Percentiles rank a stretch among this genome's conserved stretches.
These are phyloP conservation scores for Phialemonium atrogriseum DNA, from an alignment of 2,329 filamentous ascomycete genomes.

Conservation along the genomic window DNA sequence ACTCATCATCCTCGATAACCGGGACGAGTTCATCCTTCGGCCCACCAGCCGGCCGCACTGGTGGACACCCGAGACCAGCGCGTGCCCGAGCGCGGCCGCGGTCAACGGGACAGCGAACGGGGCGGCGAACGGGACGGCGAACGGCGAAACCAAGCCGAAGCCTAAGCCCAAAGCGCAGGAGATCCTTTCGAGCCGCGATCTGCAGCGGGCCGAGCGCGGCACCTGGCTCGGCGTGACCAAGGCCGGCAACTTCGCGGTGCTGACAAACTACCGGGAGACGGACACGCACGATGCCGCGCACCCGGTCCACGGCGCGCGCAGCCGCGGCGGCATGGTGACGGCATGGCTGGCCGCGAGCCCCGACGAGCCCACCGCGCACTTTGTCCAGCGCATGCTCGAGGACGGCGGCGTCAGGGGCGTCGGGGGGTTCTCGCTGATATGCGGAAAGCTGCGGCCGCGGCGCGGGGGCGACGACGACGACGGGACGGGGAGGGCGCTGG, in stretches of 20 bases:
- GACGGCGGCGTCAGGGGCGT: conserved; percentile 49
- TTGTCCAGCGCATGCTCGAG: conserved; percentile 43
- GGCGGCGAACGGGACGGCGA: conserved; percentile 5
- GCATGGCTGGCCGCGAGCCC: conserved; percentile 48
- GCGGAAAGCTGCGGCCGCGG: conserved; percentile 43
- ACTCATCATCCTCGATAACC: conserved; percentile 68
- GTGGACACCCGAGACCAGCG: conserved; percentile 41
- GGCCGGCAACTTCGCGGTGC: conserved; percentile 50
- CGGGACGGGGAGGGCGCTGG: conserved; percentile 17
- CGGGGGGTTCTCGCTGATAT: conserved; percentile 60
- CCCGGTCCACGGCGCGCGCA: conserved; percentile 45
- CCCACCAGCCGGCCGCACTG: conserved; percentile 57
- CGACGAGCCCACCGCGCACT: conserved; percentile 38
- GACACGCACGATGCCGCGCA: conserved; percentile 38
- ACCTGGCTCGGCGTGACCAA: conserved; percentile 59
- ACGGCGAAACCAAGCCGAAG: conserved; percentile 8
- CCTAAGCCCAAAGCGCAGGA: too few species aligned
- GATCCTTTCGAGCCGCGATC: conserved; percentile 53
- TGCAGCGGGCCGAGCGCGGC: conserved; percentile 52
- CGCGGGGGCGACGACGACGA: conserved; percentile 10
- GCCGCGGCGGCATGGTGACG: conserved; percentile 56
- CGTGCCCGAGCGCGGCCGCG: conserved; percentile 19
- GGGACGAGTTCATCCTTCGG: conserved; percentile 63
- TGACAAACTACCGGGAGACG: conserved; percentile 60
- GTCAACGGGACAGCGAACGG: conserved; percentile 7